A percentile compares a stretch with the other conserved stretches of the same genome.
Conservation (phyloP, 805 yeast species). For the Komagataella phaffii region DNA sequence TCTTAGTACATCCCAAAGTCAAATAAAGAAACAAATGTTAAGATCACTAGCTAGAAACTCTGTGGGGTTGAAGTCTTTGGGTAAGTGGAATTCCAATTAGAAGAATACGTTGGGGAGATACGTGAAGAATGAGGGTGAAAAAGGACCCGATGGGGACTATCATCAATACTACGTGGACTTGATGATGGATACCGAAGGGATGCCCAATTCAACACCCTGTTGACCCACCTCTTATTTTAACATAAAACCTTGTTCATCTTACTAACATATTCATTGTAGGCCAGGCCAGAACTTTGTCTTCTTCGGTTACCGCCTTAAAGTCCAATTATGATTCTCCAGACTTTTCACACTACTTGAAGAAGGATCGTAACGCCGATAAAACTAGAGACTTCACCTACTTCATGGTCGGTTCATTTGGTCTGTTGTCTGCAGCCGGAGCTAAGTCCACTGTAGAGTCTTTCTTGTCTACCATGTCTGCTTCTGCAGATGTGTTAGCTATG, state of each 20-base stretch:
- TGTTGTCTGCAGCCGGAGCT: constrained; percentile 86
- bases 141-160: neutral
- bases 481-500: constrained; percentile 98
- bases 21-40: constrained; percentile 17
- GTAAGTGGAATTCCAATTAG: constrained; percentile 14
- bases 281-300: constrained; percentile 33
- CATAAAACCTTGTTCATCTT: neutral
- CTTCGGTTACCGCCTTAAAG: constrained; percentile 38
- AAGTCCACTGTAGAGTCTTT: constrained; percentile 92
- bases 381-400: constrained; percentile 86
- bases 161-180: neutral
- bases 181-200: neutral
- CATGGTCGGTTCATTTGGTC: constrained; percentile 94
- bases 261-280: constrained; percentile 6
- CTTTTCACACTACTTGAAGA: constrained; percentile 68
- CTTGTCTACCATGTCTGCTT: constrained; percentile 88
- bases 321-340: constrained; percentile 88
- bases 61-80: constrained; percentile 20
- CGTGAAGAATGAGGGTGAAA: neutral
- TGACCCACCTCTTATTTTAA: neutral
- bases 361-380: constrained; percentile 48
- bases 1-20: neutral
- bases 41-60: constrained; percentile 28
- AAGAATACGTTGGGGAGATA: neutral
- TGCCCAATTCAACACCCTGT: neutral